Conservation (phyloP, 2,329 filamentous ascomycete species). For the Neospermospora avenae region DNA sequence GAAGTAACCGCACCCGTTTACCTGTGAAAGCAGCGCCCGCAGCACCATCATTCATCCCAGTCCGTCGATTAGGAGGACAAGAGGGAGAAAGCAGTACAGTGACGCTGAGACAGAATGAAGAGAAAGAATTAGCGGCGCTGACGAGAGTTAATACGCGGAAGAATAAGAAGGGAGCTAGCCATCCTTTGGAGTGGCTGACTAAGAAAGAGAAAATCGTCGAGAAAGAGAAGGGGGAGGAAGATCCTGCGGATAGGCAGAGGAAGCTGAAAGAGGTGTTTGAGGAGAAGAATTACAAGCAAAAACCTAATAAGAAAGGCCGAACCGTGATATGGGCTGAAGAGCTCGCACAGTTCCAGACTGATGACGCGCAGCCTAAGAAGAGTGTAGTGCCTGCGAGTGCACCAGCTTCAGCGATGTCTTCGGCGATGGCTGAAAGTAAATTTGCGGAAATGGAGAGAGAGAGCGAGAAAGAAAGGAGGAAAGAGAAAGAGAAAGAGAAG, state of each 20-base stretch:
- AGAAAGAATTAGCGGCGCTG: too few species aligned
- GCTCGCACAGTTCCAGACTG: conserved; percentile 31
- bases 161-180: too few species aligned
- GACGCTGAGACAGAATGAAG: too few species aligned
- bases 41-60: conserved; percentile 34
- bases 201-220: conserved; percentile 32
- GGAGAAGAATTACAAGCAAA: conserved; percentile 32
- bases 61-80: conserved; percentile 24
- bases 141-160: too few species aligned
- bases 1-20: conserved; percentile 34
- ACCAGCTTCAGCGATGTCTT: conserved; percentile 15
- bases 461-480: neutral
- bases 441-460: conserved; percentile 14
- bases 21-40: conserved; percentile 28
- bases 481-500: neutral
- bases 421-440: neutral
- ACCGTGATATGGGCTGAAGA: conserved; percentile 34
- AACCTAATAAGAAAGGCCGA: conserved; percentile 30
- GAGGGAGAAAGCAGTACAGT: too few species aligned
- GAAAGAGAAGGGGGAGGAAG: conserved; percentile 39
- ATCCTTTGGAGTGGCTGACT: conserved; percentile 11
- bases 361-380: conserved; percentile 18
- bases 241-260: conserved; percentile 38
- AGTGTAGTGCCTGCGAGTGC: conserved; percentile 17
- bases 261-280: conserved; percentile 36